A percentile compares a stretch with the other conserved stretches of the same genome.
phyloP scores from a whole-genome alignment of 805 yeast species.

The Ogataea trehalophila region DNA sequence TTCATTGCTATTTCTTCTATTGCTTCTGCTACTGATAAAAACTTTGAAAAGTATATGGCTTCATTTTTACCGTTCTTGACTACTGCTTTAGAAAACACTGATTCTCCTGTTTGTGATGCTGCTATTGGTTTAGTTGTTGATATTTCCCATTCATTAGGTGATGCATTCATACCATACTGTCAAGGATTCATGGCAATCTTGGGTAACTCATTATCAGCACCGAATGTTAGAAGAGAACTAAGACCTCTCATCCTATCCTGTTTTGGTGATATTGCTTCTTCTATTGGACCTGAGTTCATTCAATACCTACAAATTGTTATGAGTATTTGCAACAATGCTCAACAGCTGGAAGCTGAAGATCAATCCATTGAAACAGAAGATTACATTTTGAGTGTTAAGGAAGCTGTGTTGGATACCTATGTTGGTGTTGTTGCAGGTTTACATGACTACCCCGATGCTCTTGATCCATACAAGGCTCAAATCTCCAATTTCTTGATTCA shows the following conservation, averaged over 20 bases:
- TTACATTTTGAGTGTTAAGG: constrained; percentile 65
- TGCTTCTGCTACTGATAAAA: constrained; percentile 71
- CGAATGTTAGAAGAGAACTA: constrained; percentile 69
- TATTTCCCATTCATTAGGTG: constrained; percentile 83
- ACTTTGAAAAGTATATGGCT: constrained; percentile 72
- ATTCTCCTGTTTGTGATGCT: constrained; percentile 76
- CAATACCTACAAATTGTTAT: constrained; percentile 78
- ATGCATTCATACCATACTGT: constrained; percentile 65
- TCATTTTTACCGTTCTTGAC: constrained; percentile 80
- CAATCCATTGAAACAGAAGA: constrained; percentile 71
- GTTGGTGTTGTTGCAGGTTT: constrained; percentile 95
- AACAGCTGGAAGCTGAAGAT: constrained; percentile 59
- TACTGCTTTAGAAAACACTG: constrained; percentile 75
- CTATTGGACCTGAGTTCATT: constrained; percentile 72
- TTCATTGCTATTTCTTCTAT: constrained; percentile 88
- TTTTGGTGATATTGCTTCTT: constrained; percentile 92
- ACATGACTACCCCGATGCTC: constrained; percentile 57
- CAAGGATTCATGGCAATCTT: constrained; percentile 79
- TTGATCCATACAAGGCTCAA: constrained; percentile 60
- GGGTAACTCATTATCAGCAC: constrained; percentile 65
- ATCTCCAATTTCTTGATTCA: constrained; percentile 65
- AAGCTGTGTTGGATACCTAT: constrained; percentile 90
- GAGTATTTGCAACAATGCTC: constrained; percentile 68
- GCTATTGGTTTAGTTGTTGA: constrained; percentile 96
- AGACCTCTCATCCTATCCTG: constrained; percentile 87